These are phyloP conservation scores for Sphagnum contortum DNA, from an alignment of 225 moss, liverwort and hornwort species.

Conservation along the genomic window DNA sequence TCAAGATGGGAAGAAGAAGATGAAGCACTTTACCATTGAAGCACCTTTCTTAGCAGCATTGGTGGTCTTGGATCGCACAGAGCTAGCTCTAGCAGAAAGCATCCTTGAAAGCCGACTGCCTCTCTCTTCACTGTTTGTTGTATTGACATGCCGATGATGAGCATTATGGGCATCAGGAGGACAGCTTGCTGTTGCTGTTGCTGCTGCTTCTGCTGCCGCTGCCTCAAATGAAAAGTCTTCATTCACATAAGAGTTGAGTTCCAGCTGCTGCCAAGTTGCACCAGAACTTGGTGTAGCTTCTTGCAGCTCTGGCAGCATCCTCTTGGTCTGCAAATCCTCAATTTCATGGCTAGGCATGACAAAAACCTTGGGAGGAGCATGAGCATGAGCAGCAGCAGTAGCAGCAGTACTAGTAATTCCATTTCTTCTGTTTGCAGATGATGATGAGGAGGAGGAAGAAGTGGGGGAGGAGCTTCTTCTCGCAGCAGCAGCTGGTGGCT, in stretches of 20 bases:
- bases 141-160: neutral
- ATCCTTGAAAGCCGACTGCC: constrained; percentile 18
- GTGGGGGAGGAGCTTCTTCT: too few species aligned
- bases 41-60: constrained; percentile 48
- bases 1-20: neutral
- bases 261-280: neutral
- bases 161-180: neutral
- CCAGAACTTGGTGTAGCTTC: constrained; percentile 11
- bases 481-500: neutral
- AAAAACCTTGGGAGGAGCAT: neutral
- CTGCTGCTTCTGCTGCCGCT: neutral
- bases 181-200: constrained; percentile 5
- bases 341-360: too few species aligned
- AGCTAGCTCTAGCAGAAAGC: constrained; percentile 30
- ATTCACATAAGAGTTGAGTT: constrained; percentile 6
- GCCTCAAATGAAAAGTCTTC: constrained; percentile 13
- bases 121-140: constrained; percentile 29
- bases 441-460: neutral
- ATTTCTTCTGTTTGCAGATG: constrained; percentile 11
- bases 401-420: constrained; percentile 4
- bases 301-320: constrained; percentile 21
- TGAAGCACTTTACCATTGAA: constrained; percentile 18
- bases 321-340: constrained; percentile 16
- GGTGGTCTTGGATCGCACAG: constrained; percentile 37
- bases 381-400: neutral